Percentiles rank a stretch among this genome's conserved stretches.
phyloP scores from a whole-genome alignment of 2,329 filamentous ascomycete species.

The Colletotrichum zoysiae region DNA sequence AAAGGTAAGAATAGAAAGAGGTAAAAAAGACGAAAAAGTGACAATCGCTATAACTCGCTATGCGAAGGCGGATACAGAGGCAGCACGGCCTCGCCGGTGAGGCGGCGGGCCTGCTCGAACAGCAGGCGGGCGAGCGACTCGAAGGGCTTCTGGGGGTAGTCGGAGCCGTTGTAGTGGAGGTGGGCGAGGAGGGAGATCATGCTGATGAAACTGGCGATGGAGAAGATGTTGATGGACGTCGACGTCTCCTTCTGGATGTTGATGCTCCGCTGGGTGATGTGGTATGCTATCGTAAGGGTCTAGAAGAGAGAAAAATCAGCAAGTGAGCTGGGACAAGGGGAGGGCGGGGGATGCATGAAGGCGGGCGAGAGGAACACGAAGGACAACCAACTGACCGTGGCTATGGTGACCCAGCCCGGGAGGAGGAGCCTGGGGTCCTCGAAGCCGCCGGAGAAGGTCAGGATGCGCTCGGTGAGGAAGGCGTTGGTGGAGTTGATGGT shows the following conservation, averaged over 20 bases:
- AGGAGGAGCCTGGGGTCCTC: constrained; percentile 78
- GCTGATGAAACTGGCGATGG: constrained; percentile 80
- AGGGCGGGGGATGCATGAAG: no score
- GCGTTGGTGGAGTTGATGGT: constrained; percentile 81
- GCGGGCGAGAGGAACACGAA: not conserved
- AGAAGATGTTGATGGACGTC: constrained; percentile 82
- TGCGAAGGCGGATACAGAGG: constrained; percentile 17
- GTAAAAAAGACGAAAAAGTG: not conserved
- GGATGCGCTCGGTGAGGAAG: constrained; percentile 79
- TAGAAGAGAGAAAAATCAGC: constrained; percentile 8
- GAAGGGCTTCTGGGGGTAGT: constrained; percentile 70
- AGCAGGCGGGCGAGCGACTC: constrained; percentile 33
- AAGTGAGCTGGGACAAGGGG: not conserved
- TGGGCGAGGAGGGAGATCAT: constrained; percentile 78
- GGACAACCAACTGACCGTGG: constrained; percentile 68
- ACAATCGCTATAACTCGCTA: constrained; percentile 12
- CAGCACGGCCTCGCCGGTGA: constrained; percentile 19
- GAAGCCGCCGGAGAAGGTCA: constrained; percentile 77
- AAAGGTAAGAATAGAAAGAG: not conserved
- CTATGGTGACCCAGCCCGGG: constrained; percentile 83
- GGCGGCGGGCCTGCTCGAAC: constrained; percentile 16
- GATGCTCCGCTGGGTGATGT: constrained; percentile 82
- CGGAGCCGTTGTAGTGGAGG: constrained; percentile 71
- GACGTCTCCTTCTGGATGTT: constrained; percentile 84
- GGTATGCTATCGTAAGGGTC: constrained; percentile 81